Conservation (phyloP, 1,284 basidiomycete genomes). For the Phaffia rhodozyma region DNA sequence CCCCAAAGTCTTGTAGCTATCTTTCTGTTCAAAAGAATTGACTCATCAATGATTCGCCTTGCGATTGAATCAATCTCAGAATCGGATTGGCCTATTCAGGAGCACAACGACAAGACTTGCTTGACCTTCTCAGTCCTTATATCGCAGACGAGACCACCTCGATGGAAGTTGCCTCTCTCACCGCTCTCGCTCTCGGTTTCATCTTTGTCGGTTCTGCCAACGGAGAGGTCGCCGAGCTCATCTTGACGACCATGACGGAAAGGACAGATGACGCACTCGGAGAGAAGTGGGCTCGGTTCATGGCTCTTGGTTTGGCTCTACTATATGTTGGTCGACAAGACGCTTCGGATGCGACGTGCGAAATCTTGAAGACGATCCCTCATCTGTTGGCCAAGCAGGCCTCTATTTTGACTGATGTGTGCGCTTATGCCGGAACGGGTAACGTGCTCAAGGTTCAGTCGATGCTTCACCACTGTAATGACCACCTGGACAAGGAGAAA, state of each 20-base stretch:
- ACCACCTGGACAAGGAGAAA: conserved; percentile 61
- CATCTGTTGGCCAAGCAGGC: conserved; percentile 85
- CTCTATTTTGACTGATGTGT: conserved; percentile 85
- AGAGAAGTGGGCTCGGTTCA: conserved; percentile 88
- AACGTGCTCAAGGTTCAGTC: conserved; percentile 90
- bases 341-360: conserved; percentile 84
- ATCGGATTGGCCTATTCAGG: conserved; percentile 91
- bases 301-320: conserved; percentile 79
- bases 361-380: conserved; percentile 88
- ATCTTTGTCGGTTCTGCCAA: conserved; percentile 92
- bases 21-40: too few relatives aligned
- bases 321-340: conserved; percentile 87
- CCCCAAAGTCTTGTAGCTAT: too few relatives aligned
- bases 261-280: conserved; percentile 61
- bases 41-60: not conserved
- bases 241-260: conserved; percentile 83
- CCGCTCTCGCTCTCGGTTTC: conserved; percentile 82
- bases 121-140: conserved; percentile 62
- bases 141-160: conserved; percentile 67
- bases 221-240: conserved; percentile 80
- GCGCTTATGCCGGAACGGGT: conserved; percentile 88
- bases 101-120: conserved; percentile 75
- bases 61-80: conserved; percentile 27
- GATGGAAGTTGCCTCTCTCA: conserved; percentile 81
- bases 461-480: conserved; percentile 87